Base-by-base conservation (phyloP, 768 basidiomycete species). In the Boletellus ananas region DNA sequence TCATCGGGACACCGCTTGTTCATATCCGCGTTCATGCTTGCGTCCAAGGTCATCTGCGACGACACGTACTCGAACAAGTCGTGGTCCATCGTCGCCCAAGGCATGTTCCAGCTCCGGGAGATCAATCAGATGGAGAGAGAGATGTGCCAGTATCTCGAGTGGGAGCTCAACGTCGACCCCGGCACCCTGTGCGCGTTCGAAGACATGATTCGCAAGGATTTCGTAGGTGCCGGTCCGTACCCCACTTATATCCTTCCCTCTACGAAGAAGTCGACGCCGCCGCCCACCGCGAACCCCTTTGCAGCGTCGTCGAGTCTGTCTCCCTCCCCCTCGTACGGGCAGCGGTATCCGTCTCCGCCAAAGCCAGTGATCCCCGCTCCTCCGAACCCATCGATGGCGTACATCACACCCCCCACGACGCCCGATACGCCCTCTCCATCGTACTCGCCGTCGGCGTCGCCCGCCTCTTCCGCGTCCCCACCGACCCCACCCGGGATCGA, bases 41-140 rank as follows among this genome's bases (percentile, higher is more conserved):
- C 83, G 0, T 78, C 76, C 3, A 85, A 85, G 63, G 87, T 93
- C n/a, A 87, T 92, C 43, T 93, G 91, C 70, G 91, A 94, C 72
- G 91, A 94, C 59, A 94, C 90, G 0, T 94, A 94, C 66, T 90
- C 87, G 14, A 94, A 94, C 78, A 91, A 92, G 64, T 89, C 87
- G 0, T 94, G 92, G 92, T 80, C 82, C 6, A 87, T 94, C 39
- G 92, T 94, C 35, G 91, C 88, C 0, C 90, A 94, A 67, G 84
- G 82, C 25, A 85, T 92, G 81, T 94, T 94, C 60, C 77, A 75
- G 3, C 64, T 88, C 0, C 74, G 80, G 29, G 87, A 88, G 73
- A 83, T 88, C 61, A 88, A 88, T 67, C 85, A 88, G 72, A 87
- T 87, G 84, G 85, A 87, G 63, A 61, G 87, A 2, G 86, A 88